Evolutionary conservation across 2,329 filamentous ascomycete genomes (phyloP).

Genomic region (Mariannaea elegans): DNA sequence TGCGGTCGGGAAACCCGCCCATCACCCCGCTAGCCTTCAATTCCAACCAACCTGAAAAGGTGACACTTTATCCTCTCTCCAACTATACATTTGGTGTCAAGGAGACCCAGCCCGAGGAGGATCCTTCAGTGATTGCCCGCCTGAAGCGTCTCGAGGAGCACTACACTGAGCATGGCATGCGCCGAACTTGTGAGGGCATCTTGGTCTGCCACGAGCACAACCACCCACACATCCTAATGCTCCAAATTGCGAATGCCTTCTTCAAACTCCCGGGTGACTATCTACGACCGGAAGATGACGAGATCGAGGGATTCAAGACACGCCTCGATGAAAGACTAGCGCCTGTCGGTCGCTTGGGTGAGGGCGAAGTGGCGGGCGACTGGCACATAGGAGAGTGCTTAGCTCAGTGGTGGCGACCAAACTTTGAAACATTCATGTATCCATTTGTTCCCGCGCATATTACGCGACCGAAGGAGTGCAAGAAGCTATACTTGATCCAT

Average conservation of each 20-base stretch:
- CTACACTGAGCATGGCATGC: conserved; percentile 92
- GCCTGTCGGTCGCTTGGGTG: conserved; percentile 85
- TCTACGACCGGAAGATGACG: conserved; percentile 86
- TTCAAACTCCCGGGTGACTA: conserved; percentile 99
- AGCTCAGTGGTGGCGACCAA: conserved; percentile 98
- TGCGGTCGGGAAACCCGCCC: conserved; percentile 82
- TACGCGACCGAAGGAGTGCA: conserved; percentile 96
- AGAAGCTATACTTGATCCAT: conserved; percentile 98
- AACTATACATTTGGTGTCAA: conserved; percentile 99
- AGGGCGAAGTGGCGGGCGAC: conserved; percentile 84
- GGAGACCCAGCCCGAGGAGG: conserved; percentile 97
- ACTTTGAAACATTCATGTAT: conserved; percentile 99
- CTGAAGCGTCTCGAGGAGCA: conserved; percentile 96
- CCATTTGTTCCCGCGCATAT: conserved; percentile 97
- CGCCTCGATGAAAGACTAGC: conserved; percentile 93
- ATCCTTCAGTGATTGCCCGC: conserved; percentile 91
- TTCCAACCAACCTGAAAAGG: conserved; percentile 86
- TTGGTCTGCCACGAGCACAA: conserved; percentile 99
- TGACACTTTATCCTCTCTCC: conserved; percentile 91
- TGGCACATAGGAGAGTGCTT: conserved; percentile 96
- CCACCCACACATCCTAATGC: conserved; percentile 97
- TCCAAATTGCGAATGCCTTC: conserved; percentile 99
- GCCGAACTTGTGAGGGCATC: conserved; percentile 95
- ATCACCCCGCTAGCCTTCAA: conserved; percentile 85
- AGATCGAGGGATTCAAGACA: conserved; percentile 93